Evolutionary conservation across 345 rosid genomes (phyloP).

Genomic region (Lepidium aucheri): DNA sequence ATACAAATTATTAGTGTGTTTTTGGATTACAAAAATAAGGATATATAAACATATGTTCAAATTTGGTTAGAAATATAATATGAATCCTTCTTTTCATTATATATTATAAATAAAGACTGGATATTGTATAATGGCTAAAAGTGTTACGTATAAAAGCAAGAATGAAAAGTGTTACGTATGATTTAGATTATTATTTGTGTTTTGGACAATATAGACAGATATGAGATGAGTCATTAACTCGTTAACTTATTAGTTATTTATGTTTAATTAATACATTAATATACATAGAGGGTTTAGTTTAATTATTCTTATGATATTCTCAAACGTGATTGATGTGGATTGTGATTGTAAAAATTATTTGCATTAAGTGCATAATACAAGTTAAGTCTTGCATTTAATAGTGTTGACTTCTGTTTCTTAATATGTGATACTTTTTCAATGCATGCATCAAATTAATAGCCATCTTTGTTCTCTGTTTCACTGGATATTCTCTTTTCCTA

Average conservation of each 20-base stretch:
- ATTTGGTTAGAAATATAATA: too few relatives aligned
- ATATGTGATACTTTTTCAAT: background rate
- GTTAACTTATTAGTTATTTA: background rate
- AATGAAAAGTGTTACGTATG: background rate
- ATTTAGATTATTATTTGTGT: too few relatives aligned
- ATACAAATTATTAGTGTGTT: background rate
- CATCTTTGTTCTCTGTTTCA: background rate
- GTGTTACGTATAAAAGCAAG: background rate
- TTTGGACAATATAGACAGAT: background rate
- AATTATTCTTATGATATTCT: background rate
- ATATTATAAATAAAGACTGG: too few relatives aligned
- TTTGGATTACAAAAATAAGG: too few relatives aligned
- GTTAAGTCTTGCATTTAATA: constrained; percentile 17
- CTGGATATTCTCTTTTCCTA: background rate
- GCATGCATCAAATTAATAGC: background rate
- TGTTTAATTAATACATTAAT: background rate
- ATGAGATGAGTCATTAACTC: background rate
- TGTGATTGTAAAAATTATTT: background rate
- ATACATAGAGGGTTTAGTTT: background rate
- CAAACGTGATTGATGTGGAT: background rate
- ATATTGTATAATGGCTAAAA: background rate
- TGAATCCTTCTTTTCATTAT: too few relatives aligned
- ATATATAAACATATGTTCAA: too few relatives aligned
- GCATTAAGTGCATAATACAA: background rate
- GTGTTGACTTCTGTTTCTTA: constrained; percentile 2